Evolutionary conservation across 2,329 filamentous ascomycete species (phyloP), one percentile per base, ranked within the genome.

Genomic region (Diaporthe citriasiana): DNA sequence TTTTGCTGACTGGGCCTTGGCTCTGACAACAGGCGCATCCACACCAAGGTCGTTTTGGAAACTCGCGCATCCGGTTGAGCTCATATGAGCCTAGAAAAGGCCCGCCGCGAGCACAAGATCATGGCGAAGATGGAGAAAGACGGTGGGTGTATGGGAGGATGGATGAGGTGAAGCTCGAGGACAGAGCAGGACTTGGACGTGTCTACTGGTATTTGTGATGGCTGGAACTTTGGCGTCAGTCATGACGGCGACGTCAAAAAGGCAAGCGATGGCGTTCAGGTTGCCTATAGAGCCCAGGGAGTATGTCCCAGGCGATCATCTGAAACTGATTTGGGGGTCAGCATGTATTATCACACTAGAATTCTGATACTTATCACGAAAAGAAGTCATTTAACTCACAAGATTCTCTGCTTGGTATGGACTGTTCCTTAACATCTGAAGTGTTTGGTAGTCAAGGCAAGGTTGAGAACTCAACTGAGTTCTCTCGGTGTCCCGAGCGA

Each of bases 31-130:
- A 74, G 73, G 70, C n/a, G 22, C 47, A 17, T 74, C 69, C 6
- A 72, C 73, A 15, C 70, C 69, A 15, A 72, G 70, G 27, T 74
- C 73, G 7, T 63, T 74, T 30, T 74, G 73, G 73, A 74, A 74
- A 42, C 42, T 55, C 4, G 60, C 60, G n/a, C 60, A 63, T 22
- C 70, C 73, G 30, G 56, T 50, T 9, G 73, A 74, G 45, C 40
- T 72, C 4, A 10, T 72, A 50, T 74, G 60, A 74, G 10, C 33
- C 6, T 19, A 3, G 4, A 9, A 25, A 47, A 40, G 7, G 8
- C 17, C 19, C 2, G 13, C 22, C 19, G 15, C 5, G n/a, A 19
- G 51, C 10, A 12, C n/a, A 0, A 25, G 45, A 53, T 19, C 19
- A 33, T 19, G 13, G 9, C 25, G 6, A 7, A 22, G n/a, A 19